Base-by-base conservation (phyloP, 1,139 yeast genomes). In the Geotrichum citri-aurantii region DNA sequence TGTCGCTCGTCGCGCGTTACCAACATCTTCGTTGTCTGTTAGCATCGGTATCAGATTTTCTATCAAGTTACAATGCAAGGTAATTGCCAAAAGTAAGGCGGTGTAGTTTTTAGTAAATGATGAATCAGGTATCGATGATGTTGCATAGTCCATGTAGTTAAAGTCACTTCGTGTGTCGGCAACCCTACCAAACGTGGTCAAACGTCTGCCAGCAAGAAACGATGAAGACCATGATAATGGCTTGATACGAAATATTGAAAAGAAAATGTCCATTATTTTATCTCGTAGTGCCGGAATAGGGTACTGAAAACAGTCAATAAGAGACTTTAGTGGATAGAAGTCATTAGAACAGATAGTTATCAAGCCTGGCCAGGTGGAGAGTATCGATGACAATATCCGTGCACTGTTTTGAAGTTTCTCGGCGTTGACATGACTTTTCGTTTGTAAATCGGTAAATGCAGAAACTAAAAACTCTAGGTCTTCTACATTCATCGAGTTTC, bases 321-420 rank as follows among this genome's bases (percentile, higher is more conserved):
- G 74, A 59, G 83, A 83, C 50, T 74, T 75, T 21, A 93, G 66
- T 33, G 86, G 80, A 57, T 77, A 77, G 65, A 83, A 86, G 60
- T 82, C 73, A 64, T 85, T 77, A 59, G 81, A 77, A 0, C 89
- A 79, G 65, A 86, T 81, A 8, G 87, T 81, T 64, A 87, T 79
- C 12, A 91, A 69, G 0, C 99, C 99, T 21, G 88, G 79, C 83
- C 95, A 87, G 52, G 84, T 80, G 62, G 88, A 86, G 55, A 93
- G 72, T 31, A 89, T 73, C 2, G 81, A 71, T 0, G 88, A 75
- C 2, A 92, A 71, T 12, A 89, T 76, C 52, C 81, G 78, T 0
- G 93, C 82, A n/a, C 84, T 75, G 63, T 80, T 81, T 61, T 85
- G 86, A 37, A 89, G 73, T 64, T 78, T 81, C 33, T 84, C 88